A percentile compares a stretch with the other conserved stretches of the same genome.
Evolutionary conservation across 257 asterid genomes (phyloP).

Genomic region (Thymus mandschuricus): DNA sequence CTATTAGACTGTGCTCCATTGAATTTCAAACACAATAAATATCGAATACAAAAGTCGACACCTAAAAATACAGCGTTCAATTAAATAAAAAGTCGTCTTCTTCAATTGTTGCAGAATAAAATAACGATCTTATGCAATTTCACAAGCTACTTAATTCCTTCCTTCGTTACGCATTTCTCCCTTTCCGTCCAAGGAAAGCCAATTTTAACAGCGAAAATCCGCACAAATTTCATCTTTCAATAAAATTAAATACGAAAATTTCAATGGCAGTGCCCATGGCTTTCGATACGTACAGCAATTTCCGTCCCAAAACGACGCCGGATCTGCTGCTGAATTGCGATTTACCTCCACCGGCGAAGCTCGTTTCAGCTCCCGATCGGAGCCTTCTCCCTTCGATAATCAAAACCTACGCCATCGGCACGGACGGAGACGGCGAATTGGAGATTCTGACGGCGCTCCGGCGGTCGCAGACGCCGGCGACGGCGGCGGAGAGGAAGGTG

Average conservation of each 20-base stretch:
- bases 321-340: slow-evolving; percentile 70
- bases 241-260: neutral
- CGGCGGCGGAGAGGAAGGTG: slow-evolving; percentile 66
- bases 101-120: neutral
- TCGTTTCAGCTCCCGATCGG: slow-evolving; percentile 43
- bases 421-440: slow-evolving; percentile 33
- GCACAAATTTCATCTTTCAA: neutral
- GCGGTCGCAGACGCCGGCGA: slow-evolving; percentile 66
- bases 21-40: no score
- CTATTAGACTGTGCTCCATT: no score
- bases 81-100: no score
- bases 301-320: slow-evolving; percentile 28
- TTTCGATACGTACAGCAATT: neutral
- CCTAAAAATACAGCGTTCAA: no score
- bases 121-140: neutral
- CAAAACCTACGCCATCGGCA: neutral
- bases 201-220: neutral
- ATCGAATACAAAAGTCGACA: no score
- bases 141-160: slow-evolving; percentile 13
- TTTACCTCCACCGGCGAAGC: slow-evolving; percentile 69
- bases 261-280: neutral
- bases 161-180: neutral
- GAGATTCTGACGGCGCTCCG: slow-evolving; percentile 60
- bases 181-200: slow-evolving; percentile 35
- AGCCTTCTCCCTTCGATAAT: slow-evolving; percentile 22